Conservation (phyloP, 495 filamentous ascomycete genomes). For the Xylaria nigripes region DNA sequence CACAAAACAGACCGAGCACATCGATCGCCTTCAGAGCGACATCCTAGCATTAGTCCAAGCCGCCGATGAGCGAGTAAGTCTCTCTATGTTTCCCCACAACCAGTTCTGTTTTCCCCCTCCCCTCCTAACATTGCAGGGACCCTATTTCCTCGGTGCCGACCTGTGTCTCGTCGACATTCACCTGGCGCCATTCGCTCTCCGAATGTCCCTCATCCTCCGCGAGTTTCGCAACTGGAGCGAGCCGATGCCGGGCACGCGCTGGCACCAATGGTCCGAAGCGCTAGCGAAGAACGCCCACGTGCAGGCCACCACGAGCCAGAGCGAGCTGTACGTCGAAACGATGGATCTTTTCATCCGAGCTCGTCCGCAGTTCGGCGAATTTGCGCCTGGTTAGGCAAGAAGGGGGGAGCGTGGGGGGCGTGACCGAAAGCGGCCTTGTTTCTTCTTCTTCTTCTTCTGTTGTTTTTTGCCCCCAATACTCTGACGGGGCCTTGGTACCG, state of each 20-base stretch:
- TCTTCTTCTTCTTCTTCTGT: too few species aligned
- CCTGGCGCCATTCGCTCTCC: conserved; percentile 79
- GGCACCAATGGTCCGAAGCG: conserved; percentile 73
- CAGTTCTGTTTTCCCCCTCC: too few species aligned
- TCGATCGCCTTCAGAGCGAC: conserved; percentile 57
- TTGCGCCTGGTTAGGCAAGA: conserved; percentile 8
- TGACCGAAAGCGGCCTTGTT: too few species aligned
- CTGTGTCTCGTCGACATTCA: conserved; percentile 80
- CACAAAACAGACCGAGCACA: conserved; percentile 53
- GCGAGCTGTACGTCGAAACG: conserved; percentile 67
- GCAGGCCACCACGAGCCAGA: conserved; percentile 65
- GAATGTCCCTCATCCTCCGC: conserved; percentile 63
- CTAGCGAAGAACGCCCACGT: conserved; percentile 68
- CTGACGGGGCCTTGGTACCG: too few species aligned
- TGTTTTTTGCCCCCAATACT: too few species aligned
- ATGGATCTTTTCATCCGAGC: conserved; percentile 50
- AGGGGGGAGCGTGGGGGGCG: too few species aligned
- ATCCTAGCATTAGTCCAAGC: conserved; percentile 67
- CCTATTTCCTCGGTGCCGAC: conserved; percentile 69
- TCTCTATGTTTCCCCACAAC: background rate
- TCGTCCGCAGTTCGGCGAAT: conserved; percentile 16
- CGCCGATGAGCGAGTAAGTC: conserved; percentile 37
- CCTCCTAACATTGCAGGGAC: conserved; percentile 48
- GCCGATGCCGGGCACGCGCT: conserved; percentile 59
- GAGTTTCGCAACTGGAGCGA: conserved; percentile 77